phyloP scores from a whole-genome alignment of 1,139 yeast species.

The Blastobotrys capitulatus region DNA sequence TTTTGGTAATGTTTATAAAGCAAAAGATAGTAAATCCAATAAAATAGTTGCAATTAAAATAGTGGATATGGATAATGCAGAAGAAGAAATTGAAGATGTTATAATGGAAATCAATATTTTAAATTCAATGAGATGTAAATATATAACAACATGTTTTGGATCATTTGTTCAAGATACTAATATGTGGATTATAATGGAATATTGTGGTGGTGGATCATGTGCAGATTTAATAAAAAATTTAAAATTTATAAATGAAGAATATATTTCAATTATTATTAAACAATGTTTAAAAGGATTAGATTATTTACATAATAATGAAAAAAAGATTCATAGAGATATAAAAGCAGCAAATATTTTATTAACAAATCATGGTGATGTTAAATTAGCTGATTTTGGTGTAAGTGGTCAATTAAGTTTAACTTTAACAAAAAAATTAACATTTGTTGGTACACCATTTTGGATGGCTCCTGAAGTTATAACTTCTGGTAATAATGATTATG shows the following conservation, averaged over 20 bases:
- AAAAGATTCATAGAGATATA: conserved; percentile 78
- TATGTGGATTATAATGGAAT: conserved; percentile 90
- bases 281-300: conserved; percentile 59
- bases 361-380: conserved; percentile 60
- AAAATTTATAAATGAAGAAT: conserved; percentile 15
- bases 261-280: conserved; percentile 30
- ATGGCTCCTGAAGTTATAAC: conserved; percentile 96
- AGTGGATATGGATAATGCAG: conserved; percentile 61
- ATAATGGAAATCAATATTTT: conserved; percentile 73
- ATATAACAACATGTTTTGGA: conserved; percentile 53
- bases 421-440: conserved; percentile 70
- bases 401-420: conserved; percentile 77
- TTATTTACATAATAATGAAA: conserved; percentile 59
- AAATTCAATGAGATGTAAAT: conserved; percentile 56
- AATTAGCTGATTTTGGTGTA: conserved; percentile 93
- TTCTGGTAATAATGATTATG: conserved; percentile 38
- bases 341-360: conserved; percentile 76
- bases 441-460: conserved; percentile 98
- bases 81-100: conserved; percentile 63
- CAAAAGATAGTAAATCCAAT: conserved; percentile 37
- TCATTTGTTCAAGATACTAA: conserved; percentile 58
- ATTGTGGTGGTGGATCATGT: conserved; percentile 89
- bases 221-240: conserved; percentile 46
- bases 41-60: conserved; percentile 69
- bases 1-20: conserved; percentile 81